Base-by-base conservation (phyloP, 2,329 filamentous ascomycete species). In the Fusarium stilboides region DNA sequence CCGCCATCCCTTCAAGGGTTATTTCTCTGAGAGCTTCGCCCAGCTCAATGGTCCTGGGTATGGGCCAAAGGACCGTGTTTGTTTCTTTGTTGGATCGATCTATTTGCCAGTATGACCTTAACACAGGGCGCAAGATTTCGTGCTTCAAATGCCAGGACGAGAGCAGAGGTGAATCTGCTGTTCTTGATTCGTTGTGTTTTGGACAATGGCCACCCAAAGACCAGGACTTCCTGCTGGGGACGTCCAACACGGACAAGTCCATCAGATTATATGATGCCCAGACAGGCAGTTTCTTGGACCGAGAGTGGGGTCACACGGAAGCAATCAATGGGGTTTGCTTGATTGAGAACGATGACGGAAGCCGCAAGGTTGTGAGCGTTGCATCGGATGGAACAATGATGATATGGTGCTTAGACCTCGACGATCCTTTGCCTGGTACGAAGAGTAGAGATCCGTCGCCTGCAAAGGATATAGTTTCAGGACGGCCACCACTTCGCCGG, bases 271-370 rank as follows among this genome's bases (percentile, higher is more conserved):
- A 99, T 74, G 93, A 97, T 71, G 85, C 89, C 31, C 90, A 91
- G 65, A 90, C 88, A 42, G 94, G 95, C 10, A 82, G 84, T 3
- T 91, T 99, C 59, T 81, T 98, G 28, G 92, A 94, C 51, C 89
- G 94, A 40, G 96, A 98, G 80, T 98, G 94, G 88, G 96, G 96
- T 2, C 96, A 99, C 73, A 97, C 94, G 0, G 94, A 98, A 76
- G 92, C 94, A 10, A 94, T 99, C 68, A 97, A 93, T 52, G 94
- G 94, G 63, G 89, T 97, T 19, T 87, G 92, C 6, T 81, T 98
- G 19, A 78, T 95, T 13, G 88, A 92, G 56, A 84, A 84, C 9
- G 83, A 85, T 1, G 86, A 88, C 17, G 82, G 84, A 17, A 80
- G 82, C 26, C 86, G 87, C 53, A 86, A 85, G 62, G 81, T 94